Evolutionary conservation across 495 filamentous ascomycete species (phyloP).

Genomic region (Extremus antarcticus): DNA sequence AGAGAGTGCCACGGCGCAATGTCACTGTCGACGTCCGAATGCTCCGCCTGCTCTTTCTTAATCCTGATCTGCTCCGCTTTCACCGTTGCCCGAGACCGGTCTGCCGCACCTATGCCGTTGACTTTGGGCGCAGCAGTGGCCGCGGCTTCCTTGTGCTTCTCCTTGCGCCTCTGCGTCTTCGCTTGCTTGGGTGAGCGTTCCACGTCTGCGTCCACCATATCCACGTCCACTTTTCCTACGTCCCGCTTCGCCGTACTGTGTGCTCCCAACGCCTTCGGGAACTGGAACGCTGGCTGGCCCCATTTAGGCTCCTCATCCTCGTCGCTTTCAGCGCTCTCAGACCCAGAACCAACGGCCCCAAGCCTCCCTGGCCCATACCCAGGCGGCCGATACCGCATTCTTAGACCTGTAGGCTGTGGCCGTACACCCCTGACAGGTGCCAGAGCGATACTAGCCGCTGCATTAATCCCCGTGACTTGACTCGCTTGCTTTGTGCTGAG

Average conservation of each 20-base stretch:
- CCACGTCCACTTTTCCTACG: background rate
- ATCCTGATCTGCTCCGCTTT: background rate
- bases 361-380: constrained; percentile 4
- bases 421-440: constrained; percentile 26
- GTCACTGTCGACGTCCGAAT: too few relatives aligned
- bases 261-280: constrained; percentile 8
- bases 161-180: constrained; percentile 12
- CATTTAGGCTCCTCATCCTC: background rate
- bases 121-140: background rate
- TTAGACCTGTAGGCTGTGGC: constrained; percentile 47
- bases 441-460: constrained; percentile 32
- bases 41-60: background rate
- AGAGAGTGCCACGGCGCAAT: background rate
- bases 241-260: background rate
- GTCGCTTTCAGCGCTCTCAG: constrained; percentile 1
- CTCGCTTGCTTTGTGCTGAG: constrained; percentile 27
- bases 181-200: background rate
- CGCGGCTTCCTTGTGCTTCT: constrained; percentile 2
- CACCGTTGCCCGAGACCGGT: background rate
- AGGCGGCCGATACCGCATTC: constrained; percentile 47
- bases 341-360: constrained; percentile 7
- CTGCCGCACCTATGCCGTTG: background rate
- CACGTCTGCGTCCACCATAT: background rate
- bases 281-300: constrained; percentile 2
- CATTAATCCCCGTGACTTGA: constrained; percentile 26